Conservation (phyloP, 805 yeast genomes). For the Ogataea parapolymorpha region DNA sequence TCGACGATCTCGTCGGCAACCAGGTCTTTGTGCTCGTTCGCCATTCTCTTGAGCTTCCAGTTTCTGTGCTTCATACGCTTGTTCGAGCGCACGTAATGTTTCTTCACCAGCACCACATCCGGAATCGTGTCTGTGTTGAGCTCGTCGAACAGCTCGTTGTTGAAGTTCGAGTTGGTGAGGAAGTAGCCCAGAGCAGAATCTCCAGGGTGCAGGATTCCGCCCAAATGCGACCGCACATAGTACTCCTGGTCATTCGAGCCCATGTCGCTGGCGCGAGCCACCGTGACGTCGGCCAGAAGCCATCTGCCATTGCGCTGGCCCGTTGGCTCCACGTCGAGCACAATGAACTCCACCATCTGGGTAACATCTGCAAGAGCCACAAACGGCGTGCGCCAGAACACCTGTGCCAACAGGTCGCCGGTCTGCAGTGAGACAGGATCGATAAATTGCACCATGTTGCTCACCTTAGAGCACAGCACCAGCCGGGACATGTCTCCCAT, state of each 20-base stretch:
- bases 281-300: conserved; percentile 85
- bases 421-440: conserved; percentile 80
- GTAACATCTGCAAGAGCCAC: conserved; percentile 69
- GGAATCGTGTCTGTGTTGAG: conserved; percentile 63
- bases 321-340: conserved; percentile 90
- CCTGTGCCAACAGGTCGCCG: conserved; percentile 66
- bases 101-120: conserved; percentile 87
- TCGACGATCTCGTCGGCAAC: conserved; percentile 56
- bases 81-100: conserved; percentile 76
- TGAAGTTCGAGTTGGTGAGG: conserved; percentile 80
- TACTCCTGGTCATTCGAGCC: conserved; percentile 81
- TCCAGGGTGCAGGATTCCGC: conserved; percentile 94
- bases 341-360: conserved; percentile 80
- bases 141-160: conserved; percentile 79
- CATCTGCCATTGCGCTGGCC: conserved; percentile 73
- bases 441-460: conserved; percentile 80
- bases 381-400: conserved; percentile 84
- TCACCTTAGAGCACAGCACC: conserved; percentile 78
- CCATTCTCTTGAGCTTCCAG: conserved; percentile 97
- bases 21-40: conserved; percentile 87
- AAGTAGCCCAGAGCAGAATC: conserved; percentile 93
- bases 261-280: conserved; percentile 85
- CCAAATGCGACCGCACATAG: conserved; percentile 87
- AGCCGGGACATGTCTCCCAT: conserved; percentile 80
- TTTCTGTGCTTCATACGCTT: conserved; percentile 72